A percentile compares a stretch with the other conserved stretches of the same genome.
phyloP scores from a whole-genome alignment of 768 basidiomycete species.

The Phaffia australis region DNA sequence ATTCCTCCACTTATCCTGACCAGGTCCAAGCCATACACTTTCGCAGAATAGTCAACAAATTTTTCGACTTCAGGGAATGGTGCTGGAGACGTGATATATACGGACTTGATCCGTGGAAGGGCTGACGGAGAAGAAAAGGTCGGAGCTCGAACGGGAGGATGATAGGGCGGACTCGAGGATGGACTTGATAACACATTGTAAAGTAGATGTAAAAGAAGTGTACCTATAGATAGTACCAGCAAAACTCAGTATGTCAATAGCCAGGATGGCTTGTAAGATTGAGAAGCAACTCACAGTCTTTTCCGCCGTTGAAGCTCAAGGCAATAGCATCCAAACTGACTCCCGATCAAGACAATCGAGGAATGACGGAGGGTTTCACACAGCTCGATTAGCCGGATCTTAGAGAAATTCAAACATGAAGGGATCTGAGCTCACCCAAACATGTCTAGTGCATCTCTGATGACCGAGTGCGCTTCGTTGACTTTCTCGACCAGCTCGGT shows the following conservation, averaged over 20 bases:
- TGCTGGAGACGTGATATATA: constrained; percentile 83
- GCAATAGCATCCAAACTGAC: constrained; percentile 58
- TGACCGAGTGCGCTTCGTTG: constrained; percentile 68
- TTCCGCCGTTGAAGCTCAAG: constrained; percentile 95
- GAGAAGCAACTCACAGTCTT: constrained; percentile 60
- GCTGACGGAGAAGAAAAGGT: constrained; percentile 37
- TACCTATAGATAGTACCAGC: background rate
- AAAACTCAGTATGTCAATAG: background rate
- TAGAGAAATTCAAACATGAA: background rate
- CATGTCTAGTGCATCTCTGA: constrained; percentile 61
- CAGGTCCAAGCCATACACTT: constrained; percentile 63
- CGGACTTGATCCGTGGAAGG: constrained; percentile 47
- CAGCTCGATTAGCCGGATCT: background rate
- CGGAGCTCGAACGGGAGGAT: background rate
- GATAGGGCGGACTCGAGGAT: constrained; percentile 7
- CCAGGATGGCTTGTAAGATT: background rate
- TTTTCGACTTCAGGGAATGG: constrained; percentile 73
- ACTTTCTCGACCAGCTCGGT: constrained; percentile 37
- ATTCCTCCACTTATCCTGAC: constrained; percentile 54
- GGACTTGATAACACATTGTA: constrained; percentile 31
- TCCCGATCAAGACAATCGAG: constrained; percentile 1
- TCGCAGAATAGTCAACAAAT: constrained; percentile 60
- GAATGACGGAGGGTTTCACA: background rate
- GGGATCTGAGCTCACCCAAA: constrained; percentile 58
- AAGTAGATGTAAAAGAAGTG: constrained; percentile 23